Conservation (phyloP, 139 green algal genomes). For the Chlorella vulgaris region DNA sequence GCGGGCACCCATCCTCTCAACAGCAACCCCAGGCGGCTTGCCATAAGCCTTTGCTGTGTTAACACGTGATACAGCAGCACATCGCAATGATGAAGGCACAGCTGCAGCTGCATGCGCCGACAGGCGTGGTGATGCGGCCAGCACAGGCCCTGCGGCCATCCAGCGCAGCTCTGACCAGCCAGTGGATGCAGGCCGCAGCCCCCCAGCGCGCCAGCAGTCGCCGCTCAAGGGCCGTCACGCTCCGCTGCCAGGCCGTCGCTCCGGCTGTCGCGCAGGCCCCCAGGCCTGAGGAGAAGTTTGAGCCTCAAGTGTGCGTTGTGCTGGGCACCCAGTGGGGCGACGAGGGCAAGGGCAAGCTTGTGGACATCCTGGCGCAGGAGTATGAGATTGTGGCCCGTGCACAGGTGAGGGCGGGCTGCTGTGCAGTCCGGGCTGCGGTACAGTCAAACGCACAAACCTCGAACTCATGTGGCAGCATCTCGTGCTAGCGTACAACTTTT, state of each 20-base stretch:
- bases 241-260: constrained; percentile 18
- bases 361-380: constrained; percentile 97
- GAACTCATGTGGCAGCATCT: no score
- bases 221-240: no score
- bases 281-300: constrained; percentile 30
- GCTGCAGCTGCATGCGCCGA: background rate
- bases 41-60: background rate
- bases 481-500: no score
- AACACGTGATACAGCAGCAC: no score
- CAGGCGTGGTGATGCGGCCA: background rate
- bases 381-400: constrained; percentile 96
- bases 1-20: background rate
- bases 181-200: background rate
- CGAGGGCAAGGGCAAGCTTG: constrained; percentile 99
- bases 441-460: no score
- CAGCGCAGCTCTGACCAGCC: background rate
- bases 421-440: background rate
- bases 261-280: background rate
- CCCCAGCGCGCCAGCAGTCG: background rate
- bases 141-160: background rate
- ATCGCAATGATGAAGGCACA: background rate
- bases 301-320: constrained; percentile 84
- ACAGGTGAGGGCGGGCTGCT: constrained; percentile 66
- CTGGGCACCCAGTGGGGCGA: constrained; percentile 99
- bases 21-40: background rate